Evolutionary conservation across 2,329 filamentous ascomycete species (phyloP).

Genomic region (Esteya vermicola): DNA sequence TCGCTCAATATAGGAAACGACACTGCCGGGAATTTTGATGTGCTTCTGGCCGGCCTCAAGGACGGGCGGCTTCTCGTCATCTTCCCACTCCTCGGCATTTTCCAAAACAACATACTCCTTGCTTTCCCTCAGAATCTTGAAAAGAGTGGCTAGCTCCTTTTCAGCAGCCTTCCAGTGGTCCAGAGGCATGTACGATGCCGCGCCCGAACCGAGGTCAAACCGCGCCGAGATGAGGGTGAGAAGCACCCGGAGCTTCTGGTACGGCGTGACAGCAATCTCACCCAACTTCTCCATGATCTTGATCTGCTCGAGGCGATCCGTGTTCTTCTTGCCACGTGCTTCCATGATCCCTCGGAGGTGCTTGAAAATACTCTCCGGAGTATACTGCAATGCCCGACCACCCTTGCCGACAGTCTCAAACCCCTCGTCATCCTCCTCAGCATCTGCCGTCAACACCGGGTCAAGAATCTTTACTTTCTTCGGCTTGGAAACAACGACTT

Average conservation of each 20-base stretch:
- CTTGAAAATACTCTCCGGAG: conserved; percentile 95
- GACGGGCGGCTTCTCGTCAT: conserved; percentile 83
- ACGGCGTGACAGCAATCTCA: conserved; percentile 79
- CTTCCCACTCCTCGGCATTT: conserved; percentile 94
- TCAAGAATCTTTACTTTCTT: conserved; percentile 36
- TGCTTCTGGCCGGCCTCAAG: conserved; percentile 61
- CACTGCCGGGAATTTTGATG: conserved; percentile 83
- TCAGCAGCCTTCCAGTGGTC: conserved; percentile 96
- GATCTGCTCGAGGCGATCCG: conserved; percentile 88
- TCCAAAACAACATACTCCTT: conserved; percentile 76
- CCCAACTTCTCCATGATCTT: conserved; percentile 91
- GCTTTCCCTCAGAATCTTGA: conserved; percentile 67
- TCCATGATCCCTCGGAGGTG: conserved; percentile 87
- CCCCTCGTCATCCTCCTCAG: conserved; percentile 61
- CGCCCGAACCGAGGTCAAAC: conserved; percentile 77
- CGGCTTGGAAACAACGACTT: conserved; percentile 41
- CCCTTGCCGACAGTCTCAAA: conserved; percentile 83
- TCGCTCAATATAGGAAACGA: conserved; percentile 88
- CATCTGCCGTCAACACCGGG: conserved; percentile 28
- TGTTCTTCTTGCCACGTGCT: conserved; percentile 97
- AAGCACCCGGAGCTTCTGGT: conserved; percentile 87
- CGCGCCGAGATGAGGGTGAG: conserved; percentile 83
- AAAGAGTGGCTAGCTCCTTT: conserved; percentile 65
- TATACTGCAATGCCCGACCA: conserved; percentile 81
- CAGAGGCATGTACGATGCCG: conserved; percentile 70